Conservation (phyloP, 2,329 filamentous ascomycete species). For the Trichophyton simii region DNA sequence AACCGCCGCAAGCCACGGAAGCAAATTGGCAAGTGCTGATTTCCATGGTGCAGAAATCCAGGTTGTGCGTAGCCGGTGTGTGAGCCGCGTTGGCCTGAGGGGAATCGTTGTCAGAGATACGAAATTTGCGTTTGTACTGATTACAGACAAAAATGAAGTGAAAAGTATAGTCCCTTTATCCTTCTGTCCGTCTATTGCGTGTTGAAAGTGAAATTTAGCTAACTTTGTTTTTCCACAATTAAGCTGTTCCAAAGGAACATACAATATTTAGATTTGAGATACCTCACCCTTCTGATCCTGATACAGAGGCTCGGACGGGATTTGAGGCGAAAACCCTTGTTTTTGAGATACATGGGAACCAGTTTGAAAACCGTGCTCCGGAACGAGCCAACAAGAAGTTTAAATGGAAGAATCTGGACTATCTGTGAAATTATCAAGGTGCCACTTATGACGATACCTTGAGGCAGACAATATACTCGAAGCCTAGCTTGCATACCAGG, state of each 20-base stretch:
- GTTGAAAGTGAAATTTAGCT: not conserved
- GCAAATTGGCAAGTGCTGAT: conserved; percentile 69
- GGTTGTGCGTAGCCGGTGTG: conserved; percentile 70
- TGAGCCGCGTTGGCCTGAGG: conserved; percentile 65
- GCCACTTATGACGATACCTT: not conserved
- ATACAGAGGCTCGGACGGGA: not conserved
- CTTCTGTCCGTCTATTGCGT: conserved; percentile 1
- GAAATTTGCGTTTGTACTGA: conserved; percentile 71
- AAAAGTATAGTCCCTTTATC: conserved; percentile 43
- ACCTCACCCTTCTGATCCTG: conserved; percentile 31
- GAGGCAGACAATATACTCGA: no score
- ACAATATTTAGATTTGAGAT: conserved; percentile 72
- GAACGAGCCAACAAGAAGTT: conserved; percentile 88
- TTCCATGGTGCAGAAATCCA: conserved; percentile 77
- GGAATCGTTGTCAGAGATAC: conserved; percentile 86
- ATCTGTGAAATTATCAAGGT: conserved; percentile 44
- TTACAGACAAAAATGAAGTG: conserved; percentile 57
- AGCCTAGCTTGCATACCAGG: not conserved
- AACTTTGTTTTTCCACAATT: conserved; percentile 4
- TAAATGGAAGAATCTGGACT: conserved; percentile 66
- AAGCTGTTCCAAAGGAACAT: conserved; percentile 74
- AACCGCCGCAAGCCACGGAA: conserved; percentile 42
- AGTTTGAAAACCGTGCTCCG: conserved; percentile 69
- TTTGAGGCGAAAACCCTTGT: conserved; percentile 40
- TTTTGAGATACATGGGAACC: conserved; percentile 78